A percentile compares a stretch with the other conserved stretches of the same genome.
These are phyloP conservation scores for Aschersonia sp. DNA, from an alignment of 2,329 filamentous ascomycete species.

Conservation along the genomic window DNA sequence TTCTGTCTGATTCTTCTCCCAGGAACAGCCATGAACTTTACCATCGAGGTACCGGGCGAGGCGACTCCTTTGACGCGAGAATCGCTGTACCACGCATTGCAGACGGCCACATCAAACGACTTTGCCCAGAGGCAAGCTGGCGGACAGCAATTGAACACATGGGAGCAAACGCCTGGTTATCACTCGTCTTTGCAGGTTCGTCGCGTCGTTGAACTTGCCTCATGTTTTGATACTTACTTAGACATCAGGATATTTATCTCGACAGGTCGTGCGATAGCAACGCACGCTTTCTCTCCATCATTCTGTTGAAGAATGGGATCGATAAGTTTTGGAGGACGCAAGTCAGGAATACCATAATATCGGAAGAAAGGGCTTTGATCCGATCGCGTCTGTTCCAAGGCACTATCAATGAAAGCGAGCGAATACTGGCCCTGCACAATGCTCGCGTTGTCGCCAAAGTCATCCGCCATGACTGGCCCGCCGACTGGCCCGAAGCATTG, in stretches of 20 bases:
- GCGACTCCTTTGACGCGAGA: slow-evolving; percentile 54
- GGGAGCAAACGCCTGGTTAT: slow-evolving; percentile 54
- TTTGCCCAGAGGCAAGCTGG: slow-evolving; percentile 51
- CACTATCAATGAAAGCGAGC: slow-evolving; percentile 62
- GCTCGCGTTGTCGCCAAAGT: slow-evolving; percentile 80
- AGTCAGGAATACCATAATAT: slow-evolving; percentile 49
- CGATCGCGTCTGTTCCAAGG: slow-evolving; percentile 62
- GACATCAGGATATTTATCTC: slow-evolving; percentile 57
- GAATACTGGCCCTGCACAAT: slow-evolving; percentile 71
- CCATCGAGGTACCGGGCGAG: slow-evolving; percentile 70
- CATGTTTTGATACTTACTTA: neutral
- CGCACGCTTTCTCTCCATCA: slow-evolving; percentile 77
- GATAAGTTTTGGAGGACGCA: slow-evolving; percentile 77
- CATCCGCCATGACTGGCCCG: slow-evolving; percentile 75
- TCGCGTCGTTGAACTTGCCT: neutral
- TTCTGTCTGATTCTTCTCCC: neutral
- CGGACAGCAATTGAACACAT: slow-evolving; percentile 55
- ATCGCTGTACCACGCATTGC: slow-evolving; percentile 50
- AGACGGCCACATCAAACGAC: slow-evolving; percentile 48
- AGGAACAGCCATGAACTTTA: slow-evolving; percentile 42
- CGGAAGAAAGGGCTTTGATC: slow-evolving; percentile 64
- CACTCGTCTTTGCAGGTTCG: slow-evolving; percentile 54
- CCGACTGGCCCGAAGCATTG: slow-evolving; percentile 62
- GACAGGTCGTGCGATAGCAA: slow-evolving; percentile 64
- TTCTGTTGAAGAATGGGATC: slow-evolving; percentile 92